phyloP scores from a whole-genome alignment of 306 rosid genomes.

The Cicer arietinum region DNA sequence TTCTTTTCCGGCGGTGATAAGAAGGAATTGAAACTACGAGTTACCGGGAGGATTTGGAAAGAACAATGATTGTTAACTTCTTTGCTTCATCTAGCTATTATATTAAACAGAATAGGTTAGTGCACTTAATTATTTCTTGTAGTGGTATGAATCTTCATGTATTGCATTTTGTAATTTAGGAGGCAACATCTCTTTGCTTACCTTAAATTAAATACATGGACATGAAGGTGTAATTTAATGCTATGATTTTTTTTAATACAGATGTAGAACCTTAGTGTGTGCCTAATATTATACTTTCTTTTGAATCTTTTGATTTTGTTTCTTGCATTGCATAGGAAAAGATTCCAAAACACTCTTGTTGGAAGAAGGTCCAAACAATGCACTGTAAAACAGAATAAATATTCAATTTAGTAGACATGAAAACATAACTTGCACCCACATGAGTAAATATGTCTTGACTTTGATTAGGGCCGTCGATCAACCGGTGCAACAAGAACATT shows the following conservation, averaged over 20 bases:
- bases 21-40: slow-evolving; percentile 79
- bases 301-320: background rate
- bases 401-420: too few relatives aligned
- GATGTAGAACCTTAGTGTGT: slow-evolving; percentile 37
- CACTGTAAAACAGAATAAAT: too few relatives aligned
- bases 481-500: too few relatives aligned
- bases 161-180: slow-evolving; percentile 53
- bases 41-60: slow-evolving; percentile 90
- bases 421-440: too few relatives aligned
- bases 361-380: too few relatives aligned
- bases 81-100: slow-evolving; percentile 15
- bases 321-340: background rate
- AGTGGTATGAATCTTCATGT: slow-evolving; percentile 49
- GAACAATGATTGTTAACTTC: slow-evolving; percentile 57
- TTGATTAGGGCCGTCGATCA: too few relatives aligned
- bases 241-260: slow-evolving; percentile 33
- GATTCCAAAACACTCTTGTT: background rate
- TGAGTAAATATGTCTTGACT: too few relatives aligned
- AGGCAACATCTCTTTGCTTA: slow-evolving; percentile 83
- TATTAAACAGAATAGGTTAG: slow-evolving; percentile 45
- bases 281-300: background rate
- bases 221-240: slow-evolving; percentile 38
- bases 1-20: slow-evolving; percentile 82
- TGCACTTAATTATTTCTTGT: slow-evolving; percentile 28
- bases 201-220: slow-evolving; percentile 55